Conservation (phyloP, 23 red algal species). For the Chondrus crispus region DNA sequence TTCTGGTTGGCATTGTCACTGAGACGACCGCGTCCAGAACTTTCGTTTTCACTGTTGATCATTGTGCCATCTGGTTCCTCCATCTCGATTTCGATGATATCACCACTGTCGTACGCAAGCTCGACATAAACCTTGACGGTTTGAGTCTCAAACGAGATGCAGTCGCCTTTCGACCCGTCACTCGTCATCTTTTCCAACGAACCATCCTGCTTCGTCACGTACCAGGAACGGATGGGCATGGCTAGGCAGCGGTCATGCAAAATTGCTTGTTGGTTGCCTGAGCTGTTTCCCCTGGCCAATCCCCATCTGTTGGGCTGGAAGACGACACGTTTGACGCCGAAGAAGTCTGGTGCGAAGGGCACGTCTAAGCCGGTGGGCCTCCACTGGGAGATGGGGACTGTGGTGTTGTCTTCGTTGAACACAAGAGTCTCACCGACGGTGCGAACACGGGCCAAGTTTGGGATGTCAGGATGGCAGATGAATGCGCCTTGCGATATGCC, state of each 20-base stretch:
- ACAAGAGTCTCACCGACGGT: not conserved
- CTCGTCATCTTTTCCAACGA: not conserved
- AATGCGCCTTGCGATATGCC: too few species aligned
- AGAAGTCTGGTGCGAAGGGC: not conserved
- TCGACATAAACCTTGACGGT: not conserved
- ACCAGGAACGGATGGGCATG: not conserved
- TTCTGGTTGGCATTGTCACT: too few species aligned
- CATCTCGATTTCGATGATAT: not conserved
- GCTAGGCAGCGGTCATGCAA: not conserved
- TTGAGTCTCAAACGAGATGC: not conserved
- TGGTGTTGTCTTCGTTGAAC: not conserved
- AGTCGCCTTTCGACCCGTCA: not conserved
- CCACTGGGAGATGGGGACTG: not conserved
- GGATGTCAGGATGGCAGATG: too few species aligned
- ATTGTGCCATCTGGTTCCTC: not conserved
- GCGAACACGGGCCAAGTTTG: not conserved
- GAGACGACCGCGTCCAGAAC: too few species aligned
- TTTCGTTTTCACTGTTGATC: too few species aligned
- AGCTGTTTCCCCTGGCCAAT: not conserved
- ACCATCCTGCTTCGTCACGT: not conserved
- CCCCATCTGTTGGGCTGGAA: not conserved
- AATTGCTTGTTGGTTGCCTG: not conserved
- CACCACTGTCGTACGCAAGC: not conserved
- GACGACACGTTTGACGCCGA: not conserved
- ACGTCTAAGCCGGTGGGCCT: not conserved